Conservation (phyloP, 768 basidiomycete species). For the Serpula lacrymans region DNA sequence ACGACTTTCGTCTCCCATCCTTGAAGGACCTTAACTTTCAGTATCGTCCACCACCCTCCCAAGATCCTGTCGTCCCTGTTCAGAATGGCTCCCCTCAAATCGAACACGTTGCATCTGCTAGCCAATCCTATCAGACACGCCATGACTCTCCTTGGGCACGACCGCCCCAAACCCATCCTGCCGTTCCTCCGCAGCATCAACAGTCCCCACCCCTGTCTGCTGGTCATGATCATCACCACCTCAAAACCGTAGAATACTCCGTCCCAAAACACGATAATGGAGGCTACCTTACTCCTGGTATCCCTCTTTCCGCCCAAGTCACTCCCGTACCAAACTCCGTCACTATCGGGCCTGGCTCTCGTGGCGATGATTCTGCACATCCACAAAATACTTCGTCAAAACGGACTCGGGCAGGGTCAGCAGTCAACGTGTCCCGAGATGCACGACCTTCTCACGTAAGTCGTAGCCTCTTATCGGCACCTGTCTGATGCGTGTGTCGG, state of each 20-base stretch:
- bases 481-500: no score
- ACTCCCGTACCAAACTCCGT: constrained; percentile 33
- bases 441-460: constrained; percentile 51
- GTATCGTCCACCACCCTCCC: constrained; percentile 33
- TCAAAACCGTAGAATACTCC: constrained; percentile 35
- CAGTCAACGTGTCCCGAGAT: constrained; percentile 38
- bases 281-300: constrained; percentile 45
- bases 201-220: constrained; percentile 47
- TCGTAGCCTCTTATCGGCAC: constrained; percentile 10
- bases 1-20: constrained; percentile 59
- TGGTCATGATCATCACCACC: constrained; percentile 33
- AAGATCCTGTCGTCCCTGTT: constrained; percentile 20
- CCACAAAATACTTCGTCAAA: constrained; percentile 40
- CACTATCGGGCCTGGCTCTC: constrained; percentile 29
- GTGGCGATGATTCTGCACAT: constrained; percentile 35
- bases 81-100: constrained; percentile 25
- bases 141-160: constrained; percentile 30
- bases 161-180: no score
- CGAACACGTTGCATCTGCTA: constrained; percentile 26
- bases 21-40: constrained; percentile 71
- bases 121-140: constrained; percentile 33
- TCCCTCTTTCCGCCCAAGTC: constrained; percentile 44
- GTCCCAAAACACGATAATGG: constrained; percentile 47
- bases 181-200: no score
- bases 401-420: constrained; percentile 37